Percentiles rank a stretch among this genome's conserved stretches.
Evolutionary conservation across 371 early-diverging fungal species (phyloP).

Genomic region (Dentiscutata heterogama): DNA sequence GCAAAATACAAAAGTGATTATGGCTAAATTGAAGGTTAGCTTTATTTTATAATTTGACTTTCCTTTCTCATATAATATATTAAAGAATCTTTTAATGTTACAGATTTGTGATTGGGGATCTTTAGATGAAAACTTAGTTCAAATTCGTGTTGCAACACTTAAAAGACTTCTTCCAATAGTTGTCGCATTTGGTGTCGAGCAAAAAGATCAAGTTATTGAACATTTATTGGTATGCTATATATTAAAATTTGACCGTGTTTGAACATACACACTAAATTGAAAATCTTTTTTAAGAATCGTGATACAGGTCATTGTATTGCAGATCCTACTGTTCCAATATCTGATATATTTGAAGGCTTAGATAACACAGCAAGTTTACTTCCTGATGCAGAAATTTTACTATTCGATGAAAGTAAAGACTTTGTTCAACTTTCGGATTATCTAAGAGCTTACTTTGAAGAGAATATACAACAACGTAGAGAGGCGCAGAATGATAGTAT

Average conservation of each 20-base stretch:
- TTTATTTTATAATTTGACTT: neutral
- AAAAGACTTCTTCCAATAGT: constrained; percentile 9
- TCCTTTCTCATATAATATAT: neutral
- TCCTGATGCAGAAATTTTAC: neutral
- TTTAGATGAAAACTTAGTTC: constrained; percentile 16
- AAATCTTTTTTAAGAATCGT: neutral
- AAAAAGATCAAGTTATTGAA: constrained; percentile 6
- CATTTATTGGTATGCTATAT: neutral
- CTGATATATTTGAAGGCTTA: neutral
- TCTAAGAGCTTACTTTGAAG: constrained; percentile 11
- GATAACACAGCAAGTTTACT: no score
- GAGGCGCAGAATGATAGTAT: neutral
- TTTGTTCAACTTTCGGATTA: constrained; percentile 10
- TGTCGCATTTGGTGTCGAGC: constrained; percentile 13
- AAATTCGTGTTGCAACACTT: constrained; percentile 3
- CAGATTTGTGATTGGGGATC: constrained; percentile 43
- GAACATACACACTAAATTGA: neutral
- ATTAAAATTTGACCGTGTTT: neutral
- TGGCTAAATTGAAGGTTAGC: constrained; percentile 26
- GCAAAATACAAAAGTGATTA: constrained; percentile 23
- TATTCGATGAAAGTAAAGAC: neutral
- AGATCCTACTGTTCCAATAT: neutral
- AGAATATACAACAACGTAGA: constrained; percentile 4
- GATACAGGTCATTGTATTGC: neutral
- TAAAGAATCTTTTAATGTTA: neutral